Conservation (phyloP, 331 rosid species). For the Erythrophleum ivorense region DNA sequence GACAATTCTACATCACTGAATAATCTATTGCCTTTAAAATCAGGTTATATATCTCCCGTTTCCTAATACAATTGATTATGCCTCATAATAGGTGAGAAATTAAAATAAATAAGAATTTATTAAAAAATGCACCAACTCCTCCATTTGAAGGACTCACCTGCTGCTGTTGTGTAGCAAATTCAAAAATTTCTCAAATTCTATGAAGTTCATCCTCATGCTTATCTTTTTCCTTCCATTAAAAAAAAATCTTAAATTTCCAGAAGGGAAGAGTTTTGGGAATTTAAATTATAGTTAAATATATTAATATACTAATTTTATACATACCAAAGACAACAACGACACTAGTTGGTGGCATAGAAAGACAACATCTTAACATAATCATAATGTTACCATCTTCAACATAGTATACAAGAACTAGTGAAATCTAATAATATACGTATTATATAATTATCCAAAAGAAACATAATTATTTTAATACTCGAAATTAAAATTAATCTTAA, state of each 20-base stretch:
- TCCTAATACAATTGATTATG: no score
- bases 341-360: neutral
- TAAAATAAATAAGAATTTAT: no score
- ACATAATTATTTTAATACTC: neutral
- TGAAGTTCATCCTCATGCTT: neutral
- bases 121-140: no score
- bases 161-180: no score
- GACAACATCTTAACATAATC: constrained; percentile 14
- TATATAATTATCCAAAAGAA: constrained; percentile 16
- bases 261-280: neutral
- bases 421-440: neutral
- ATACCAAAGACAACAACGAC: neutral
- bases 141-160: no score
- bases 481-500: constrained; percentile 10
- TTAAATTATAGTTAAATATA: neutral
- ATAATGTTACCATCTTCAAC: constrained; percentile 27
- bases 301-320: neutral
- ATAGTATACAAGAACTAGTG: constrained; percentile 32
- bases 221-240: neutral
- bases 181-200: neutral
- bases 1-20: no score
- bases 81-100: no score
- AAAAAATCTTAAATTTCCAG: neutral
- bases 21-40: no score
- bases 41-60: no score